Evolutionary conservation across 208 protist genomes (phyloP).

Genomic region (Wallacemonas sp.): DNA sequence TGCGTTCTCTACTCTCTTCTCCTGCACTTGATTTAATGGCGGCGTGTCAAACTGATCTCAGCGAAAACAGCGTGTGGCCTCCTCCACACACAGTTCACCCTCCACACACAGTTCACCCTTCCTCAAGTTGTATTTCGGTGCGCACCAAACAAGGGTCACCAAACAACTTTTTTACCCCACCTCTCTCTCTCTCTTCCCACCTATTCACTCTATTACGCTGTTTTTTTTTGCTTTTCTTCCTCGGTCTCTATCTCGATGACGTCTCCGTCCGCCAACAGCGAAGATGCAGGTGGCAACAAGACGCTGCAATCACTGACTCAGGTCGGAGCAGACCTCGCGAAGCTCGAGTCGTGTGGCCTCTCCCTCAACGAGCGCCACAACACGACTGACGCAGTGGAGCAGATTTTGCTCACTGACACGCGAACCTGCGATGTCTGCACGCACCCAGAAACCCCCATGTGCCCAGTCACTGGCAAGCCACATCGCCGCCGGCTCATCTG

Average conservation of each 20-base stretch:
- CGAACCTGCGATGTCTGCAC: slow-evolving; percentile 64
- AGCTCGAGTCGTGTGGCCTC: slow-evolving; percentile 55
- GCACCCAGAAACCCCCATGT: slow-evolving; percentile 30
- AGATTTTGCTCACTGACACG: slow-evolving; percentile 72
- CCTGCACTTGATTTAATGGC: too few relatives aligned
- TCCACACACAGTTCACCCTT: too few relatives aligned
- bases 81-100: too few relatives aligned
- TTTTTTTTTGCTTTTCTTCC: slow-evolving; percentile 14
- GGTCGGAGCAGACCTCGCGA: slow-evolving; percentile 36
- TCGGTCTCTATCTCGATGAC: slow-evolving; percentile 15
- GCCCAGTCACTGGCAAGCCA: slow-evolving; percentile 55
- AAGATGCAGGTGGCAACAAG: neutral
- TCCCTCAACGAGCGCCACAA: slow-evolving; percentile 31
- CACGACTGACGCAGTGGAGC: slow-evolving; percentile 53
- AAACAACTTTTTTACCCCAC: too few relatives aligned
- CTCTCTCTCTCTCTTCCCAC: too few relatives aligned
- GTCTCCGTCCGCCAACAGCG: neutral
- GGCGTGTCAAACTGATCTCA: too few relatives aligned
- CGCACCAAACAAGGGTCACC: too few relatives aligned
- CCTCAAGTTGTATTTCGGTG: too few relatives aligned
- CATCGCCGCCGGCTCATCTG: slow-evolving; percentile 69
- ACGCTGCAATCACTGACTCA: neutral
- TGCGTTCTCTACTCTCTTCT: slow-evolving; percentile 11
- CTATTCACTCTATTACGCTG: slow-evolving; percentile 10
- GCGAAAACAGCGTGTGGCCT: too few relatives aligned